Evolutionary conservation across 1,284 basidiomycete species (phyloP).

Genomic region (Fomitiporia mediterranea): DNA sequence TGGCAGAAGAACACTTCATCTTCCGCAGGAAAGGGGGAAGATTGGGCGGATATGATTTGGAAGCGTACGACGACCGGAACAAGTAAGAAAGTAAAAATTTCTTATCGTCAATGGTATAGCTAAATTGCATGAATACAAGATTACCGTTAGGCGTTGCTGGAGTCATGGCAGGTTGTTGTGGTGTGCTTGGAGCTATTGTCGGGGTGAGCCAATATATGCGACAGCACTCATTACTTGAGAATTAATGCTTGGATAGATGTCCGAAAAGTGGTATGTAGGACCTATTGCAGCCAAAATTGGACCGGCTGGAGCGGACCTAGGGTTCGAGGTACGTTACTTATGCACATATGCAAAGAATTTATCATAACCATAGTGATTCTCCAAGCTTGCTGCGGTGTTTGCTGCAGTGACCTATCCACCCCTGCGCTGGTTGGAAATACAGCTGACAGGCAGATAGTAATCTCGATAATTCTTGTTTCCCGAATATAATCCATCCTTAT

Average conservation of each 20-base stretch:
- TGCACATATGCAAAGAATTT: background rate
- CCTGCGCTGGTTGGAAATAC: constrained; percentile 42
- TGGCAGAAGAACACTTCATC: constrained; percentile 54
- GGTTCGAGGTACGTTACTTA: constrained; percentile 44
- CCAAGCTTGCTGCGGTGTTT: constrained; percentile 41
- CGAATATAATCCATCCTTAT: background rate
- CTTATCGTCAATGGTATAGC: background rate
- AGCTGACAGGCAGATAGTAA: constrained; percentile 35
- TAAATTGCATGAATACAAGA: constrained; percentile 18
- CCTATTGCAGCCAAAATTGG: constrained; percentile 44
- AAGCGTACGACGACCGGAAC: constrained; percentile 48
- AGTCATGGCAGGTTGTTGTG: constrained; percentile 42
- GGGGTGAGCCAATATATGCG: constrained; percentile 24
- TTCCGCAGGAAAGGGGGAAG: constrained; percentile 42
- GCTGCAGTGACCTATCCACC: constrained; percentile 38
- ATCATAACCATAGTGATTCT: background rate
- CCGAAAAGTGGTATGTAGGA: constrained; percentile 46
- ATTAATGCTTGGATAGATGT: background rate
- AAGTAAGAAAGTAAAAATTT: constrained; percentile 29
- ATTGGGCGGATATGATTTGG: constrained; percentile 49
- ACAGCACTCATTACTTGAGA: constrained; percentile 36
- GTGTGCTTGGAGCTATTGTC: constrained; percentile 43
- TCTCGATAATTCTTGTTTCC: too few relatives aligned
- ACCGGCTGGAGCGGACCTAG: constrained; percentile 47
- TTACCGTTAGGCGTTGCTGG: constrained; percentile 57